A percentile compares a stretch with the other conserved stretches of the same genome.
These are phyloP conservation scores for Geranium rotundifolium DNA, from an alignment of 345 rosid species.

Conservation along the genomic window DNA sequence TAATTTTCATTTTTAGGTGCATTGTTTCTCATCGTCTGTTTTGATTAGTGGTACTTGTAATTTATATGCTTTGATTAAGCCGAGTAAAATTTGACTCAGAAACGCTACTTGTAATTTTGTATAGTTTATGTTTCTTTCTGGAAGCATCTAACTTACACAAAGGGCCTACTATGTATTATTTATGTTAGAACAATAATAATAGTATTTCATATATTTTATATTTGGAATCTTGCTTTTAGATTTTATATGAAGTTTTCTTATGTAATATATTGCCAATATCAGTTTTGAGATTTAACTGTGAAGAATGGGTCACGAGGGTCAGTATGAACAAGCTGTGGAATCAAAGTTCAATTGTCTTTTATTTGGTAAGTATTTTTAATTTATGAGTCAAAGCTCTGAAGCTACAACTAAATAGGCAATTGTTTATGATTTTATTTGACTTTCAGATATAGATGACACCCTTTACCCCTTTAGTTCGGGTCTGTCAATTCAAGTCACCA, in stretches of 20 bases:
- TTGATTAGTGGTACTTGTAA: too few species aligned
- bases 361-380: constrained; percentile 27
- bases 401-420: neutral
- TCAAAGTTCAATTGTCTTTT: constrained; percentile 24
- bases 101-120: too few species aligned
- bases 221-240: too few species aligned
- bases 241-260: neutral
- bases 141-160: neutral
- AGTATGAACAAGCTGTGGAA: neutral
- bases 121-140: neutral
- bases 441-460: constrained; percentile 73
- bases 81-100: too few species aligned
- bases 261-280: neutral
- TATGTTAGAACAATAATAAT: too few species aligned
- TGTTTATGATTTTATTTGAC: neutral
- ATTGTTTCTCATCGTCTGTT: too few species aligned
- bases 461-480: constrained; percentile 75
- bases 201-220: too few species aligned
- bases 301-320: neutral
- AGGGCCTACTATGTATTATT: too few species aligned
- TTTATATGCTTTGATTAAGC: too few species aligned
- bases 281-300: neutral
- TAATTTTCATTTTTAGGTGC: too few species aligned
- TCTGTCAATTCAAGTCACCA: constrained; percentile 36
- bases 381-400: neutral